phyloP scores from a whole-genome alignment of 1,139 yeast species.

The Magnusiomyces paraingens region DNA sequence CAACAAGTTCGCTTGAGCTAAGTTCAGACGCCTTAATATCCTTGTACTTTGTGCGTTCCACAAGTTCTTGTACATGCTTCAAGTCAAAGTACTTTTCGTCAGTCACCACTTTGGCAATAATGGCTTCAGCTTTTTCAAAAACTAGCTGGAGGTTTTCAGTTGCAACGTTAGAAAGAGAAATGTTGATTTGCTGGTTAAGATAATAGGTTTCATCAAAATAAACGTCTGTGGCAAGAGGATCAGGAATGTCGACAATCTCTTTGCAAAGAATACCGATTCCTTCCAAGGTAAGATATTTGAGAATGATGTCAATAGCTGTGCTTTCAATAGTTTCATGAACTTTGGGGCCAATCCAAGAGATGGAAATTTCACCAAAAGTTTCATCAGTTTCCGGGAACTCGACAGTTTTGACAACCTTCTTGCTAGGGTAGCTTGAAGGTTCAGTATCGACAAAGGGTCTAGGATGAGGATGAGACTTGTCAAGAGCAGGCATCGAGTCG shows the following conservation, averaged over 20 bases:
- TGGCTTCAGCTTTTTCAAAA: slow-evolving; percentile 44
- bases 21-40: slow-evolving; percentile 62
- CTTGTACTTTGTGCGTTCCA: slow-evolving; percentile 59
- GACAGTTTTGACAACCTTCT: slow-evolving; percentile 42
- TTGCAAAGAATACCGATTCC: slow-evolving; percentile 59
- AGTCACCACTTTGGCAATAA: slow-evolving; percentile 46
- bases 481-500: slow-evolving; percentile 41
- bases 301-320: slow-evolving; percentile 63
- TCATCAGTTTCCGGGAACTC: slow-evolving; percentile 90
- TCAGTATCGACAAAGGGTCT: slow-evolving; percentile 82
- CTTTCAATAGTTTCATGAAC: slow-evolving; percentile 47
- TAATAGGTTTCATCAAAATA: slow-evolving; percentile 47
- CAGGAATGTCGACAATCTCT: slow-evolving; percentile 69
- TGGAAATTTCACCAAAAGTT: slow-evolving; percentile 64
- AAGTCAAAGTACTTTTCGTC: slow-evolving; percentile 51
- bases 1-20: slow-evolving; percentile 53
- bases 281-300: slow-evolving; percentile 65
- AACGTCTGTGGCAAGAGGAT: slow-evolving; percentile 73
- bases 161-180: slow-evolving; percentile 71
- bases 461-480: slow-evolving; percentile 29
- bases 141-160: slow-evolving; percentile 51
- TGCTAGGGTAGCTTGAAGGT: slow-evolving; percentile 37
- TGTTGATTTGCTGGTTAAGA: slow-evolving; percentile 49
- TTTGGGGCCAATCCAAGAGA: slow-evolving; percentile 82
- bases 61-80: slow-evolving; percentile 55